phyloP scores from a whole-genome alignment of 2,329 filamentous ascomycete species.

The Ceratocystis destructans region DNA sequence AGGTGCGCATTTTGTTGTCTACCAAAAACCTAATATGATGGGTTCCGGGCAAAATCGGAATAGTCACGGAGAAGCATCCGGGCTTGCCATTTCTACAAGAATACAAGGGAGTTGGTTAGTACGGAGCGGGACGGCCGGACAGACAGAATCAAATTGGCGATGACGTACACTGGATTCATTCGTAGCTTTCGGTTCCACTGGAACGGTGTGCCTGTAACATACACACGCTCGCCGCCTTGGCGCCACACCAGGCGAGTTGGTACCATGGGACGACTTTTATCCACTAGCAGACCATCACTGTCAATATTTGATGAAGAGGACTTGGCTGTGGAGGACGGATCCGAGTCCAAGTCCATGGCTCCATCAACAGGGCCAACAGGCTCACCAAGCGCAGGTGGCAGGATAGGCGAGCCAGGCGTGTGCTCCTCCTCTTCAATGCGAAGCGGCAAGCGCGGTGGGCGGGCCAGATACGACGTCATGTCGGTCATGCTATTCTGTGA shows the following conservation, averaged over 20 bases:
- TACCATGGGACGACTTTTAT: conserved; percentile 63
- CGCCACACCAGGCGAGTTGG: conserved; percentile 79
- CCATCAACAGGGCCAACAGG: conserved; percentile 35
- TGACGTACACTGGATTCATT: conserved; percentile 67
- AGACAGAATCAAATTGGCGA: neutral
- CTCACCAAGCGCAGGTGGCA: conserved; percentile 43
- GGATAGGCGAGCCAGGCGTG: conserved; percentile 79
- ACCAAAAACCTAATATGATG: conserved; percentile 96
- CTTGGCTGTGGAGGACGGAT: conserved; percentile 39
- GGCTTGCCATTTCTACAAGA: conserved; percentile 37
- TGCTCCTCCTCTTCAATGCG: conserved; percentile 87
- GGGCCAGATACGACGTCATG: conserved; percentile 46
- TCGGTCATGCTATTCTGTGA: conserved; percentile 47
- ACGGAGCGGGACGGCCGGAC: neutral
- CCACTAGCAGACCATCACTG: conserved; percentile 60
- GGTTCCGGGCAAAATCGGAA: conserved; percentile 80
- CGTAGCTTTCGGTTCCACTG: conserved; percentile 93
- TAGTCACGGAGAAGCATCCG: conserved; percentile 57
- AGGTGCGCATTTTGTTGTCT: conserved; percentile 84
- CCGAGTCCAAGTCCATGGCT: conserved; percentile 31
- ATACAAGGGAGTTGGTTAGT: conserved; percentile 18
- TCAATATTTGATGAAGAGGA: conserved; percentile 51
- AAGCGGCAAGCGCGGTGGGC: conserved; percentile 79
- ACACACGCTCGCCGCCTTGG: conserved; percentile 72
- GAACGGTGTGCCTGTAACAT: conserved; percentile 93